Percentiles rank a stretch among this genome's conserved stretches.
Conservation (phyloP, 1,139 yeast species). For the Candida tunisiensis region DNA sequence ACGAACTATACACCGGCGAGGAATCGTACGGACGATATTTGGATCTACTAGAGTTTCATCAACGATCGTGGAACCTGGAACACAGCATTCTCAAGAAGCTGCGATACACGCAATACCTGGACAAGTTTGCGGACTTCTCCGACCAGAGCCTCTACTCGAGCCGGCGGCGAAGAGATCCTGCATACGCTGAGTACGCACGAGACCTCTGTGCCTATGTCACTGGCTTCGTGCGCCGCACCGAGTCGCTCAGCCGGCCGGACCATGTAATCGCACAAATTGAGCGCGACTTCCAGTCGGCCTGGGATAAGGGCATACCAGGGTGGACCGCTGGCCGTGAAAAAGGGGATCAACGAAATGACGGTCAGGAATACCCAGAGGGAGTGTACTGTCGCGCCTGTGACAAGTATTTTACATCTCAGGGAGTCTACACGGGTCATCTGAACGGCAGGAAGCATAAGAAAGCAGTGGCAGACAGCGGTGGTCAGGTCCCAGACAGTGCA, state of each 20-base stretch:
- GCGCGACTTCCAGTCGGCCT: slow-evolving; percentile 18
- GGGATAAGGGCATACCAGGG: slow-evolving; percentile 10
- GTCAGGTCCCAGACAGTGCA: too few species aligned
- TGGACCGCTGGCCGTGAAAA: slow-evolving; percentile 11
- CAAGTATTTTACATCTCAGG: slow-evolving; percentile 41
- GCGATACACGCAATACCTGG: slow-evolving; percentile 36
- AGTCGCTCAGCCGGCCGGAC: slow-evolving; percentile 33
- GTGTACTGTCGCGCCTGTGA: slow-evolving; percentile 48
- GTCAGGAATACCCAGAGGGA: too few species aligned
- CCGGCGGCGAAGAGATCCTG: slow-evolving; percentile 12
- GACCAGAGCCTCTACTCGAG: slow-evolving; percentile 9
- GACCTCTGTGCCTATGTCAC: slow-evolving; percentile 30
- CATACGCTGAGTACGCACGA: slow-evolving; percentile 28
- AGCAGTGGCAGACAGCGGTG: too few species aligned
- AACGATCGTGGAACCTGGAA: slow-evolving; percentile 31
- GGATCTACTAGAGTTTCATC: slow-evolving; percentile 37
- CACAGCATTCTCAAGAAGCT: slow-evolving; percentile 12
- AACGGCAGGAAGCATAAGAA: slow-evolving; percentile 54
- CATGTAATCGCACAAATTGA: slow-evolving; percentile 20
- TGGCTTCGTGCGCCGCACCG: slow-evolving; percentile 27
- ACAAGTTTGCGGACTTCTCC: slow-evolving; percentile 26
- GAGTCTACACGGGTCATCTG: slow-evolving; percentile 57
- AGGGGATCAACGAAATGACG: slow-evolving; percentile 12
- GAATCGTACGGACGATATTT: slow-evolving; percentile 52
- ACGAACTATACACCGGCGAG: slow-evolving; percentile 33